Evolutionary conservation across 2,329 filamentous ascomycete genomes (phyloP).

Genomic region (Gaeumannomyces tritici): DNA sequence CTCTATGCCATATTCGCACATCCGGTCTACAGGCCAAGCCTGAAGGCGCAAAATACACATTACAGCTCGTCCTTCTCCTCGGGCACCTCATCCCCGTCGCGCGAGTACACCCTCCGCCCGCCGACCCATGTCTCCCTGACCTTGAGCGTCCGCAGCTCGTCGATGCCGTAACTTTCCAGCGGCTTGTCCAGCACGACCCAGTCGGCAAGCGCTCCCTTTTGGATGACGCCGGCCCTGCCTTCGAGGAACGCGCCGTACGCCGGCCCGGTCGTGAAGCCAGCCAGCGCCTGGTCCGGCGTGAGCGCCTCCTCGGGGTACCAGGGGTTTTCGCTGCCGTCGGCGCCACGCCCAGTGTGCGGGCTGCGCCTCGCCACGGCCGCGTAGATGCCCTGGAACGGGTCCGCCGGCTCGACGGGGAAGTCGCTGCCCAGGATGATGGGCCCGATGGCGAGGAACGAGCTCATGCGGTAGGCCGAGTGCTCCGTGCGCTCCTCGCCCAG

Average conservation of each 20-base stretch:
- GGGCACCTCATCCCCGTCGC: slow-evolving; percentile 9
- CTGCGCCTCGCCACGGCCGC: slow-evolving; percentile 54
- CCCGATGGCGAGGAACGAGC: slow-evolving; percentile 41
- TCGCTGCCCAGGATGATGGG: slow-evolving; percentile 53
- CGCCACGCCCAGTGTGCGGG: slow-evolving; percentile 43
- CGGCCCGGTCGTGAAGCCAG: slow-evolving; percentile 51
- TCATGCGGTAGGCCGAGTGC: slow-evolving; percentile 57
- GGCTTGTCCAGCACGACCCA: slow-evolving; percentile 60
- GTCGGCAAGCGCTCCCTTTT: slow-evolving; percentile 53
- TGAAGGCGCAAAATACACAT: background rate
- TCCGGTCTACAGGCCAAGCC: background rate
- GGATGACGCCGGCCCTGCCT: slow-evolving; percentile 47
- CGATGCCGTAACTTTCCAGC: slow-evolving; percentile 34
- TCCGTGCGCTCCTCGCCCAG: slow-evolving; percentile 46
- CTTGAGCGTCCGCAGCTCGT: slow-evolving; percentile 40
- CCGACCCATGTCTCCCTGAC: slow-evolving; percentile 62
- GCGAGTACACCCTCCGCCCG: slow-evolving; percentile 40
- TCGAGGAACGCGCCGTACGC: slow-evolving; percentile 52
- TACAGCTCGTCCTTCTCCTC: background rate
- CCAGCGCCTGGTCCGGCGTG: slow-evolving; percentile 46
- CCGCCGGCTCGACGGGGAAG: slow-evolving; percentile 62
- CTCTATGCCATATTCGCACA: background rate
- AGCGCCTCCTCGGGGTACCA: slow-evolving; percentile 54
- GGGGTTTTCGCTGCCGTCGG: slow-evolving; percentile 33
- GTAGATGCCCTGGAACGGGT: slow-evolving; percentile 60